Conservation (phyloP, 345 rosid genomes). For the Linum lewisii region DNA sequence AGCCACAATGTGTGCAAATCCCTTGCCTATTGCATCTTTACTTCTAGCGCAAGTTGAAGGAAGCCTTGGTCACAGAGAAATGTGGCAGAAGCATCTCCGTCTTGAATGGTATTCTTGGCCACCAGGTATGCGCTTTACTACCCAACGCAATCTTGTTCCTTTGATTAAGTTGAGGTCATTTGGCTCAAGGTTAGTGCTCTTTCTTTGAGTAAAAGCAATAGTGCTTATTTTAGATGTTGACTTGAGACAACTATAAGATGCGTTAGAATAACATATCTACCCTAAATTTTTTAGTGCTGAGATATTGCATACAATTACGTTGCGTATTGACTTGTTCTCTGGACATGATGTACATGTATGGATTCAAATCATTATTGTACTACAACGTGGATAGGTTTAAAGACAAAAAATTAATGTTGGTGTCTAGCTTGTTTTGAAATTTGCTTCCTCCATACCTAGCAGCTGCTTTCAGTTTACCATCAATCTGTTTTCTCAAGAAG, state of each 20-base stretch:
- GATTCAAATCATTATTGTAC: not conserved
- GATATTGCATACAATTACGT: not conserved
- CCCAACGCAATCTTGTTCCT: not conserved
- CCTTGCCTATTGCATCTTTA: slow-evolving; percentile 55
- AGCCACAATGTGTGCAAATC: slow-evolving; percentile 35
- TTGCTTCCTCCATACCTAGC: not conserved
- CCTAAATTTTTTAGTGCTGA: not conserved
- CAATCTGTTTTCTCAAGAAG: not conserved
- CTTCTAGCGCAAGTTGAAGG: slow-evolving; percentile 90
- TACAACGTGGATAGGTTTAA: not conserved
- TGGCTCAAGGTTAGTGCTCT: not conserved
- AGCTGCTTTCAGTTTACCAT: not conserved
- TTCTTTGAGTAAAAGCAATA: not conserved
- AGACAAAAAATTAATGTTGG: not conserved
- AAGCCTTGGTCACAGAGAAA: slow-evolving; percentile 62
- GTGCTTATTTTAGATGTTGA: too few species aligned
- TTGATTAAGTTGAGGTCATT: not conserved
- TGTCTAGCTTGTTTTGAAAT: not conserved
- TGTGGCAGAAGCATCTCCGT: slow-evolving; percentile 71
- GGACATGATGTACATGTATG: not conserved
- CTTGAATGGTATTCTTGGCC: slow-evolving; percentile 91
- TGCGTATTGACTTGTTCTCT: not conserved
- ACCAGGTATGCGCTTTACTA: slow-evolving; percentile 42
- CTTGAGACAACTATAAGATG: too few species aligned
- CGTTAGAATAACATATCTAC: too few species aligned